Evolutionary conservation across 768 basidiomycete species (phyloP), one percentile per base, ranked within the genome.

Genomic region (Tulasnella sp.): DNA sequence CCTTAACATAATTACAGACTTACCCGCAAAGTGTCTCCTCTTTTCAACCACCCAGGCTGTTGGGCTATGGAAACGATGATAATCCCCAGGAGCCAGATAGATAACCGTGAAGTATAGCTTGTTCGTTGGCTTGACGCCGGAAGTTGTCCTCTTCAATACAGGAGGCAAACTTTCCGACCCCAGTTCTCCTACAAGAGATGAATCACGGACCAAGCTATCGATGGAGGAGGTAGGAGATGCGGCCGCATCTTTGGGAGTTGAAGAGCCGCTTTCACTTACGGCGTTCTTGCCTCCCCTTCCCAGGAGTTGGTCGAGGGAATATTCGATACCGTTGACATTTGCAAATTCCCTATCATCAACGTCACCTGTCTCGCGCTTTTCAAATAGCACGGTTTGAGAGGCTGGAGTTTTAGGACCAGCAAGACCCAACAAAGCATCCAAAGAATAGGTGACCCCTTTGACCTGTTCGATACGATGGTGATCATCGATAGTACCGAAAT

Each of bases 41-140:
- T 85, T 84, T 70, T 99, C 92, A 15, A 96, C 93, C 4, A 99
- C 91, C 95, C 95, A 98, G 5, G 86, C 79, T 0, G 90, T 81
- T 1, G 95, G 93, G 45, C 80, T 83, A 65, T 99, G 95, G 75
- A 95, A 99, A 13, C 93, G 78, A 61, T 99, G 93, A 65, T 98
- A 98, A 63, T 99, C 95, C 1, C 95, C 93, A 1, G 95, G 95
- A 0, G 93, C 95, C 49, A 99, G 83, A 68, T 98, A 99, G 54
- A 99, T 83, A 58, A 99, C 95, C 20, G 83, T 69, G 65, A 96
- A 99, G 68, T 79, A 95, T 20, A 98, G 77, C 15, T 79, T 73
- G 62, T 96, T 83, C 12, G 87, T 89, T 2, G 81, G 75, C 56
- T 77, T 76, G 37, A 81, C 69, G 34, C 68, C 69, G 6, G 70